Evolutionary conservation across 169 alveolate species (phyloP), one percentile per base, ranked within the genome.

Genomic region (Plasmodium yoelii): DNA sequence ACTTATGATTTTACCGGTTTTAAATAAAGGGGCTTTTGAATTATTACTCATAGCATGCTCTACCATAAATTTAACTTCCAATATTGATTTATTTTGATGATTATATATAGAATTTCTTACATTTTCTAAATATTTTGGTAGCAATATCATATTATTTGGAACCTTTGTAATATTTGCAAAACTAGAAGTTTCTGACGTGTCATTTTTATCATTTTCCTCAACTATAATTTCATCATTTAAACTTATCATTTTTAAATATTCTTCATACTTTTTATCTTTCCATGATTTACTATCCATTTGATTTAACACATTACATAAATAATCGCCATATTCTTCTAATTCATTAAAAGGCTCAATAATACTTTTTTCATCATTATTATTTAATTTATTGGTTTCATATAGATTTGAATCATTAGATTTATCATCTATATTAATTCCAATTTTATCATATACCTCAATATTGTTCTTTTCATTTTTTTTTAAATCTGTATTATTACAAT

Each of bases 211-310:
- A 65, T 70, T 42, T 18, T 86, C 86, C 18, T 86, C 82, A 47
- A 69, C 42, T 51, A 86, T 60, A 7, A 86, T 86, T 60, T 64
- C 72, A 86, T 86, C 91, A 70, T 86, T 86, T 53, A 86, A 55
- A 19, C 91, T 86, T 26, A 86, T 70, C 86, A 86, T 71, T 57
- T 86, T 86, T 86, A 86, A 64, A 15, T 69, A 70, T 63, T 86
- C 87, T 64, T 34, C 73, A 70, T 86, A 56, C 26, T 86, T 69
- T 86, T 86, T 86, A 86, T 65, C 75, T 63, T 70, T 65, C 91
- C 91, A 86, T 19, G 87, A 86, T 86, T 18, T 86, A 53, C 60
- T 86, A 57, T 86, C 91, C 75, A 86, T 86, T 39, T 86, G 86
- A 70, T 86, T 86, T 64, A 86, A 64, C 2, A 86, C 77, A 18